These are phyloP conservation scores for Zygosaccharomyces lentus DNA, from an alignment of 805 yeast genomes.

Conservation along the genomic window DNA sequence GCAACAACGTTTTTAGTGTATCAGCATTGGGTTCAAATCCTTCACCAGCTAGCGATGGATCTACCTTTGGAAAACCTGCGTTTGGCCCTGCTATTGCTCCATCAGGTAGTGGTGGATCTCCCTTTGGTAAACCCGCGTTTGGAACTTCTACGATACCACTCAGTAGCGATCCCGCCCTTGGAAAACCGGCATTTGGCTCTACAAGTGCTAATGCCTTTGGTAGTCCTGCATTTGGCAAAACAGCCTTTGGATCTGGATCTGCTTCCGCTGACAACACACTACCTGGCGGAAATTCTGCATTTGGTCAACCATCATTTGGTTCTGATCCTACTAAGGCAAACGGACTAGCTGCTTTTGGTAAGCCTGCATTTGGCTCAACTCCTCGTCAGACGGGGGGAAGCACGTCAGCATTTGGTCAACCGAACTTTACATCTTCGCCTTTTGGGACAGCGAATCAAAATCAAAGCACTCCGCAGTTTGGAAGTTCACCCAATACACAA, in stretches of 20 bases:
- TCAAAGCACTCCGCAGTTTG: slow-evolving; percentile 12
- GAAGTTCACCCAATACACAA: background rate
- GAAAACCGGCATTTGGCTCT: slow-evolving; percentile 22
- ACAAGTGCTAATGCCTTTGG: background rate
- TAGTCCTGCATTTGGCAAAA: slow-evolving; percentile 21
- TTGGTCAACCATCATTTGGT: slow-evolving; percentile 23
- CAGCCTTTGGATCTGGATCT: slow-evolving; percentile 17
- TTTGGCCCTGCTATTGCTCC: slow-evolving; percentile 19
- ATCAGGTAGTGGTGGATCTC: slow-evolving; percentile 7
- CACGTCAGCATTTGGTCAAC: background rate
- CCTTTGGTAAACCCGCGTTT: slow-evolving; percentile 23
- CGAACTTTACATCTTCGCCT: slow-evolving; percentile 5
- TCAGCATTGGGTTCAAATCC: slow-evolving; percentile 19
- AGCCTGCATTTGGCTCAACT: slow-evolving; percentile 15
- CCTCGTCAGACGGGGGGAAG: background rate
- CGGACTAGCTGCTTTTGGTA: slow-evolving; percentile 22
- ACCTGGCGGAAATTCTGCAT: slow-evolving; percentile 18
- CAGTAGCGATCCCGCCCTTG: slow-evolving; percentile 13
- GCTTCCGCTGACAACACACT: background rate
- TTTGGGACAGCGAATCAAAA: slow-evolving; percentile 8
- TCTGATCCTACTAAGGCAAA: slow-evolving; percentile 3
- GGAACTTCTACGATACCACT: slow-evolving; percentile 19
- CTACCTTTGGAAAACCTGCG: slow-evolving; percentile 25
- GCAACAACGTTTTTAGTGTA: slow-evolving; percentile 16
- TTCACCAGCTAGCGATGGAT: slow-evolving; percentile 3